Base-by-base conservation (phyloP, 202 grass and related monocot genomes). In the Bolboschoenoplectus hybrid region DNA sequence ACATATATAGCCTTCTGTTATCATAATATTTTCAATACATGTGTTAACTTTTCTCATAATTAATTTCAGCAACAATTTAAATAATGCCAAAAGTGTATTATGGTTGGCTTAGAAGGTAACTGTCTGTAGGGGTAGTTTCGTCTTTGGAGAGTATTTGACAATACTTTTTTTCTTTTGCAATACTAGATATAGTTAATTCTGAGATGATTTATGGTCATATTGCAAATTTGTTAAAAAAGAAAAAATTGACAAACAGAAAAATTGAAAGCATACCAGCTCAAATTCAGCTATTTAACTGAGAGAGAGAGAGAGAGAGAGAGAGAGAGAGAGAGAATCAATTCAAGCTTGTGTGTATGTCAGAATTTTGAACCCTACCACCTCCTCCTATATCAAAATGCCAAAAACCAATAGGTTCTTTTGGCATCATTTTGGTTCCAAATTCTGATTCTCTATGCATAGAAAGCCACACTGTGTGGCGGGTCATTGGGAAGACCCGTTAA, bases 311-410 rank as follows among this genome's bases (percentile, higher is more conserved):
- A 77, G 74, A 78, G 16, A 57, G 10, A 77, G n/a, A 57, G 55
- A 57, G 17, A 13, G 16, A 14, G 16, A 57, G 10, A 77, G 73
- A 77, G 74, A 78, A 40, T 57, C 74, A 78, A 57, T 50, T 78
- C 74, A 78, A 40, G 74, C 51, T 57, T 78, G 50, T 78, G 49
- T 52, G 73, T 78, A 78, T 78, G 74, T 78, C 74, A 78, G 74
- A 78, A 0, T 57, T 77, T 56, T 77, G 32, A 56, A 56, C 11
- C 74, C 73, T 55, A 77, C 71, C 17, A 26, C 16, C 41, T 16
- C 16, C 41, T 16, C 55, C 13, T 26, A 26, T 77, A 77, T 77
- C 50, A 38, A 77, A 56, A 39, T 36, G 16, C 74, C 74, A 77
- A 53, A 77, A 77, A 36, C 11, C 32, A 51, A 36, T 77, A 77